These are phyloP conservation scores for Penicillium sp. DNA, from an alignment of 2,329 filamentous ascomycete species.

Conservation along the genomic window DNA sequence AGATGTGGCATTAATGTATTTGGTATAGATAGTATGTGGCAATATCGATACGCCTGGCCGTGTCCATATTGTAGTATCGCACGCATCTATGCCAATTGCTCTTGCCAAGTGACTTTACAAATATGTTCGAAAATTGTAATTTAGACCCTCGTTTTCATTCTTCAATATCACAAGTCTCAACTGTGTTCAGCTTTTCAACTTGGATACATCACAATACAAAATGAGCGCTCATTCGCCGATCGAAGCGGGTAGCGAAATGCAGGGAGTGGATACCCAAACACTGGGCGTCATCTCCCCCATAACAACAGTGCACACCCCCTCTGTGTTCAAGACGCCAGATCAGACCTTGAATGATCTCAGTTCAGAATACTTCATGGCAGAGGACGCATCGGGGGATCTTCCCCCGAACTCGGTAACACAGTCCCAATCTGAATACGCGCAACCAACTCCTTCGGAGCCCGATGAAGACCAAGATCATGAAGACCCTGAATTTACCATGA, in stretches of 20 bases:
- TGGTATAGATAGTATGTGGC: not conserved
- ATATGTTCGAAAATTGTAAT: not conserved
- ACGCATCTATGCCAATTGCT: not conserved
- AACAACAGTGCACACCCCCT: slow-evolving; percentile 18
- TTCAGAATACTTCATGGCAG: slow-evolving; percentile 32
- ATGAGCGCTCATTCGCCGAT: slow-evolving; percentile 19
- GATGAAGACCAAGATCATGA: slow-evolving; percentile 15
- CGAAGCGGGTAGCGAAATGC: slow-evolving; percentile 16
- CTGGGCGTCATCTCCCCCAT: slow-evolving; percentile 30
- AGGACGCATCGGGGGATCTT: slow-evolving; percentile 27
- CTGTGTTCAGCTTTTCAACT: not conserved
- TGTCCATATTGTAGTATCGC: not conserved
- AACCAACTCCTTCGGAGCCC: slow-evolving; percentile 8
- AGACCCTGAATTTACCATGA: slow-evolving; percentile 18
- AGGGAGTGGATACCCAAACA: slow-evolving; percentile 29
- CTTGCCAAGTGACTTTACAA: not conserved
- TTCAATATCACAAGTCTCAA: not conserved
- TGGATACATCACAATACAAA: not conserved
- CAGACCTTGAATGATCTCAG: slow-evolving; percentile 31
- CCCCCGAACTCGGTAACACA: slow-evolving; percentile 21
- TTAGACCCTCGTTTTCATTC: not conserved
- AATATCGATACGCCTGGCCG: not conserved
- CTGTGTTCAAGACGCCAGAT: slow-evolving; percentile 32
- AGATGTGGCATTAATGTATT: not conserved
- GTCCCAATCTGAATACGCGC: slow-evolving; percentile 1